phyloP scores from a whole-genome alignment of 1,284 basidiomycete species.

The Ustilago loliicola region DNA sequence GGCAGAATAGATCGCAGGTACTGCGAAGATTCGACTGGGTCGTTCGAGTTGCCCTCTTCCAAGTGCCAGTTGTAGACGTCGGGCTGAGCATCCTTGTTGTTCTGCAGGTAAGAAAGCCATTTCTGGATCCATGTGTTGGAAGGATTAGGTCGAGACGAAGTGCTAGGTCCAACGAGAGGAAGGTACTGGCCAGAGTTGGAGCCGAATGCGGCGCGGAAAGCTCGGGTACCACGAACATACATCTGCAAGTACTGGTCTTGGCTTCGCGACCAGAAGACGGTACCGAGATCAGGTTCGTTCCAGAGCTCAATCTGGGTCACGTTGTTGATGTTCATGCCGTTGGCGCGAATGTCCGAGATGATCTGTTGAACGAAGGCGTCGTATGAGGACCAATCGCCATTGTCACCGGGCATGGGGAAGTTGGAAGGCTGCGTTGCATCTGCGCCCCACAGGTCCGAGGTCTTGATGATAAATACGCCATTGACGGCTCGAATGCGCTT shows the following conservation, averaged over 20 bases:
- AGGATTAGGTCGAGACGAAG: slow-evolving; percentile 4
- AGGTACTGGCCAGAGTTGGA: not conserved
- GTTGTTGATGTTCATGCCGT: slow-evolving; percentile 7
- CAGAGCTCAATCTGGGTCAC: slow-evolving; percentile 15
- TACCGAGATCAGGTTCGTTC: slow-evolving; percentile 19
- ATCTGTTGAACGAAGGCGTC: slow-evolving; percentile 12
- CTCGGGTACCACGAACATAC: slow-evolving; percentile 4
- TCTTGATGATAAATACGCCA: slow-evolving; percentile 4
- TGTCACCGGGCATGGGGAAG: slow-evolving; percentile 17
- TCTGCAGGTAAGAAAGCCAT: slow-evolving; percentile 2
- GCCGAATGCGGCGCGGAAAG: slow-evolving; percentile 6
- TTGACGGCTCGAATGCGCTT: slow-evolving; percentile 4
- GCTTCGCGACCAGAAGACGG: slow-evolving; percentile 18
- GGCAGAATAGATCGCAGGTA: not conserved
- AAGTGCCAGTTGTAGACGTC: slow-evolving; percentile 18
- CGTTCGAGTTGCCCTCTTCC: slow-evolving; percentile 11
- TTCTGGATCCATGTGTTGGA: slow-evolving; percentile 13
- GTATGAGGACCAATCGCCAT: slow-evolving; percentile 9
- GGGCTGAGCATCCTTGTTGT: slow-evolving; percentile 9
- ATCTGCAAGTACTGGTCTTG: slow-evolving; percentile 19
- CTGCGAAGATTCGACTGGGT: slow-evolving; percentile 2
- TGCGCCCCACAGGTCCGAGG: slow-evolving; percentile 17
- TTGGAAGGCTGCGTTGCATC: slow-evolving; percentile 3
- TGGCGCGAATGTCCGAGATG: slow-evolving; percentile 19
- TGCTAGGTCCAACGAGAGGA: slow-evolving; percentile 12